Conservation (phyloP, 306 rosid species). For the Cucumis melo region DNA sequence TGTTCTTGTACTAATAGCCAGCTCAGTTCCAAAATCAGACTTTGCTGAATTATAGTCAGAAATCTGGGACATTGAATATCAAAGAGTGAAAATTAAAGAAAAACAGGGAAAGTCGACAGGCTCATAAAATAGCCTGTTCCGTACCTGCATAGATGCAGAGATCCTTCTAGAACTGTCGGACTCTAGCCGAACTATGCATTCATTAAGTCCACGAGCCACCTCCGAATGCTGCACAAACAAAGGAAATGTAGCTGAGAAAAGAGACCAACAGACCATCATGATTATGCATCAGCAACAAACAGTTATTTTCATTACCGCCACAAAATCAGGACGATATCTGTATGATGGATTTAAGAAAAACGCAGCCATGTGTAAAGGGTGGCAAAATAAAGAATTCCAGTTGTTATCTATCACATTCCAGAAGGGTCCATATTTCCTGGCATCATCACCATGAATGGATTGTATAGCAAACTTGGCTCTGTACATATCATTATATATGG, state of each 20-base stretch:
- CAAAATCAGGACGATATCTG: constrained; percentile 64
- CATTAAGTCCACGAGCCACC: constrained; percentile 76
- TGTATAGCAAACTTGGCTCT: constrained; percentile 73
- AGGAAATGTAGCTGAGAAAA: constrained; percentile 21
- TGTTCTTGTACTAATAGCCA: constrained; percentile 90
- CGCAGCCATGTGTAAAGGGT: constrained; percentile 85
- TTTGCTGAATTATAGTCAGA: constrained; percentile 70
- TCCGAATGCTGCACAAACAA: constrained; percentile 57
- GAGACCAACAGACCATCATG: constrained; percentile 15
- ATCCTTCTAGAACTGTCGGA: constrained; percentile 60
- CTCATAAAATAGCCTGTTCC: constrained; percentile 6
- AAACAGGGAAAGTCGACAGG: not conserved
- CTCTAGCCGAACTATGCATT: constrained; percentile 79
- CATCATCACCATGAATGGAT: constrained; percentile 51
- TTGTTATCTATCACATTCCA: constrained; percentile 74
- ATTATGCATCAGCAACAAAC: constrained; percentile 5
- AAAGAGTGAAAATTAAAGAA: not conserved
- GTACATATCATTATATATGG: constrained; percentile 60
- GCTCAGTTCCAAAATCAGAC: constrained; percentile 92
- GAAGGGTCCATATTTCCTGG: constrained; percentile 71
- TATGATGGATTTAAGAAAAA: constrained; percentile 86
- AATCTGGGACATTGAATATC: constrained; percentile 38
- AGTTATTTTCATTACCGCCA: constrained; percentile 43
- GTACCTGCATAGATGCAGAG: constrained; percentile 85
- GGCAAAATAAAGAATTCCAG: constrained; percentile 65